Conservation (phyloP, 352 stramenopile species). For the Globisporangium orthogonon region DNA sequence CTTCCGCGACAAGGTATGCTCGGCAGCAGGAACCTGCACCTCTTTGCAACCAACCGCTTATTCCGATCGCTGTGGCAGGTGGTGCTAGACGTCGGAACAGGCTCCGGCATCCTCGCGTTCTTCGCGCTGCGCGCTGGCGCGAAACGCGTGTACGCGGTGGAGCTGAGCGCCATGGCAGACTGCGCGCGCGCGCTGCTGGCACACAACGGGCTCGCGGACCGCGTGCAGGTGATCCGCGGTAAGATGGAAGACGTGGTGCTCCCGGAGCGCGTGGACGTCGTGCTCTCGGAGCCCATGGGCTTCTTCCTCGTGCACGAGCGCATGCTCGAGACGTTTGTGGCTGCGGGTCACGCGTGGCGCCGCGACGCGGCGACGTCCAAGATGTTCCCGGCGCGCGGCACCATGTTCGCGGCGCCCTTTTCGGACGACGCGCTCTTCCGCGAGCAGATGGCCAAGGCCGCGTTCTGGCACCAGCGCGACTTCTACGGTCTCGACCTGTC, state of each 20-base stretch:
- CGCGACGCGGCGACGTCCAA: conserved; percentile 54
- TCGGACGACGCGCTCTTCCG: conserved; percentile 92
- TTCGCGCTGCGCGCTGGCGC: conserved; percentile 98
- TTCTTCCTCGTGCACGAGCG: conserved; percentile 99
- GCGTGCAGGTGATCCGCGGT: conserved; percentile 96
- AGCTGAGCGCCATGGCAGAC: conserved; percentile 97
- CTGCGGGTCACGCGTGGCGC: conserved; percentile 93
- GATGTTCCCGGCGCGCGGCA: conserved; percentile 97
- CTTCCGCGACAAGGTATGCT: conserved; percentile 90
- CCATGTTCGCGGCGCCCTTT: conserved; percentile 96
- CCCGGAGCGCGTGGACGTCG: conserved; percentile 96
- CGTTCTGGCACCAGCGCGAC: conserved; percentile 93
- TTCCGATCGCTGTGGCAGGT: conserved; percentile 17
- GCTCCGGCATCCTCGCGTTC: conserved; percentile 97
- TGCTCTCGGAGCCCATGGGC: conserved; percentile 99
- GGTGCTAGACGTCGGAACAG: conserved; percentile 99
- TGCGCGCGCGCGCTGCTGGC: conserved; percentile 92
- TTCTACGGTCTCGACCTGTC: conserved; percentile 98
- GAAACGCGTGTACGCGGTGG: conserved; percentile 91
- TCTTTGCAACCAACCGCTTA: background rate
- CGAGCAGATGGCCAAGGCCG: conserved; percentile 89
- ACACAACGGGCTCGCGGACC: conserved; percentile 92
- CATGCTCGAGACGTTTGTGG: conserved; percentile 98
- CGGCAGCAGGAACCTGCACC: background rate
- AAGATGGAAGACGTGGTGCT: conserved; percentile 97